These are phyloP conservation scores for Elaeis guineensis DNA, from an alignment of 176 grass and related monocot genomes.

Conservation along the genomic window DNA sequence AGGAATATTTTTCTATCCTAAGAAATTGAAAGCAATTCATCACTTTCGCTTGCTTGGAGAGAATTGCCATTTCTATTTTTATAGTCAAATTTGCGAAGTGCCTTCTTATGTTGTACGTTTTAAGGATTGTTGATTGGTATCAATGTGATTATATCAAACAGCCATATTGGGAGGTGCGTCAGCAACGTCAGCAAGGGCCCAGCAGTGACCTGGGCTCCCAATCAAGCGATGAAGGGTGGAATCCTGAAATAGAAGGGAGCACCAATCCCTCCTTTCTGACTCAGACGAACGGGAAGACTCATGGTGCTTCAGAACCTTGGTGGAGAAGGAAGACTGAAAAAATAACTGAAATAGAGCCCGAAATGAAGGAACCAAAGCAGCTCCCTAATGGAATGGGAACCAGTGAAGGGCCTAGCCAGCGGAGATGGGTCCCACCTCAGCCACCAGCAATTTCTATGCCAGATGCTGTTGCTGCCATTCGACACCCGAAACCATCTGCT, in stretches of 20 bases:
- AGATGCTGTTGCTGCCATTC: conserved; percentile 55
- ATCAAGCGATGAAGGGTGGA: conserved; percentile 31
- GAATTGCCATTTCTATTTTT: too few relatives aligned
- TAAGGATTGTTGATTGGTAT: too few relatives aligned
- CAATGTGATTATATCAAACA: not conserved
- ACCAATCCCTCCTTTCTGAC: conserved; percentile 22
- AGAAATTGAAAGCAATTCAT: too few relatives aligned
- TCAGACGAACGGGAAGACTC: conserved; percentile 14
- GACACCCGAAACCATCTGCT: conserved; percentile 35
- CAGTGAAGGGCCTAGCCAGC: conserved; percentile 30
- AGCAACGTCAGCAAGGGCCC: conserved; percentile 34
- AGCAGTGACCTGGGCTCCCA: conserved; percentile 29
- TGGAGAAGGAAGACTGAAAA: conserved; percentile 27
- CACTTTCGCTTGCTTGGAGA: too few relatives aligned
- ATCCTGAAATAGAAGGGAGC: conserved; percentile 11
- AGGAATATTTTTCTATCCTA: too few relatives aligned
- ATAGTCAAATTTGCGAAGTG: too few relatives aligned
- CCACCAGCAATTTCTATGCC: conserved; percentile 40
- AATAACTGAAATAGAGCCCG: conserved; percentile 18
- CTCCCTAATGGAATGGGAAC: conserved; percentile 7
- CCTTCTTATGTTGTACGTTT: too few relatives aligned
- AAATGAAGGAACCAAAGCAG: conserved; percentile 30
- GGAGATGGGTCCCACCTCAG: conserved; percentile 62
- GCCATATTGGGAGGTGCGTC: conserved; percentile 49
- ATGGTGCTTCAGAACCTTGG: conserved; percentile 22